These are phyloP conservation scores for Theileria luwenshuni DNA, from an alignment of 169 alveolate genomes.

Conservation along the genomic window DNA sequence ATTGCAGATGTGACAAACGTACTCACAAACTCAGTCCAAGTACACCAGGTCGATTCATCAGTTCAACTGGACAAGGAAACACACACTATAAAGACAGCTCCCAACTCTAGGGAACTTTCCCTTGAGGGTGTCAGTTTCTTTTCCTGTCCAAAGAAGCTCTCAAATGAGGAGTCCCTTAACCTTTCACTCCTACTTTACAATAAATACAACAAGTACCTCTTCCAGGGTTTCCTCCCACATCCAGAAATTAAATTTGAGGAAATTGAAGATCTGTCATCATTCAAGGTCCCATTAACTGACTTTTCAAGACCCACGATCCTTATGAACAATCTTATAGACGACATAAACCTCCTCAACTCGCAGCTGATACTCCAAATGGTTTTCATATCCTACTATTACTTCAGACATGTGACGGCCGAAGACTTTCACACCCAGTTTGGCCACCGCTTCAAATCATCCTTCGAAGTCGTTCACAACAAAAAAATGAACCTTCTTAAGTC, in stretches of 20 bases:
- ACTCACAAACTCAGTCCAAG: conserved; percentile 46
- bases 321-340: conserved; percentile 8
- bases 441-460: conserved; percentile 25
- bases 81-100: not conserved
- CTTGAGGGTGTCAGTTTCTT: not conserved
- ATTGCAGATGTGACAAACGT: conserved; percentile 35
- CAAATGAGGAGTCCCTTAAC: not conserved
- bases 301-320: conserved; percentile 32
- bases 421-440: conserved; percentile 37
- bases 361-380: conserved; percentile 57
- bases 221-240: conserved; percentile 42
- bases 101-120: not conserved
- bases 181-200: conserved; percentile 17
- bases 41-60: not conserved
- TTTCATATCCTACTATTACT: conserved; percentile 24
- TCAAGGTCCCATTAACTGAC: conserved; percentile 12
- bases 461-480: conserved; percentile 29
- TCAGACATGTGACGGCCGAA: conserved; percentile 36
- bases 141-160: not conserved
- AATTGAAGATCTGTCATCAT: conserved; percentile 39
- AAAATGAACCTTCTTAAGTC: conserved; percentile 27
- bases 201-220: conserved; percentile 45
- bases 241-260: conserved; percentile 30
- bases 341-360: conserved; percentile 31
- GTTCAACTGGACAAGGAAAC: conserved; percentile 5